Conservation (phyloP, 345 rosid genomes). For the Brassica juncea region DNA sequence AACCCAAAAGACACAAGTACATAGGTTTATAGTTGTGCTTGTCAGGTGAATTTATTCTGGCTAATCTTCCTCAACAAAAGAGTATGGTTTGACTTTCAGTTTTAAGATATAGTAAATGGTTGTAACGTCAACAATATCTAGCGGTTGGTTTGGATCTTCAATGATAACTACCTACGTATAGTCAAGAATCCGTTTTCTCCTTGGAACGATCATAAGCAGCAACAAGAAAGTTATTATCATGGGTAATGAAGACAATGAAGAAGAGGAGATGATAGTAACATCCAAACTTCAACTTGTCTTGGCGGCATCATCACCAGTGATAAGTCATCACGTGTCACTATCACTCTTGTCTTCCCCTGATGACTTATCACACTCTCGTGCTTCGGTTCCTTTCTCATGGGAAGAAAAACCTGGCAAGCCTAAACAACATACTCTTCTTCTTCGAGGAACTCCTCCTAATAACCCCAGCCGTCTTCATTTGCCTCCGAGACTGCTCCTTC, state of each 20-base stretch:
- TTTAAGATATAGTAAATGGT: background rate
- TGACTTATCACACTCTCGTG: constrained; percentile 48
- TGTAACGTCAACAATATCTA: background rate
- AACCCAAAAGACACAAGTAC: background rate
- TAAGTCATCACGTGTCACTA: constrained; percentile 5
- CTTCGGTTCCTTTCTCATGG: constrained; percentile 79
- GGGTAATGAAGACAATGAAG: constrained; percentile 27
- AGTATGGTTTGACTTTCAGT: constrained; percentile 36
- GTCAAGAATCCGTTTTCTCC: constrained; percentile 20
- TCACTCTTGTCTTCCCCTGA: constrained; percentile 42
- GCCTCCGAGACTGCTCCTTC: constrained; percentile 56
- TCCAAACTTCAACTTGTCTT: constrained; percentile 44
- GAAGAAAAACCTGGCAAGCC: constrained; percentile 92
- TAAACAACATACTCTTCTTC: constrained; percentile 38
- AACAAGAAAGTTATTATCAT: background rate
- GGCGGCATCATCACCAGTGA: constrained; percentile 46
- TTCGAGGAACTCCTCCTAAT: constrained; percentile 5
- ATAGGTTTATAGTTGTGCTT: background rate
- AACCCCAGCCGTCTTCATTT: constrained; percentile 47
- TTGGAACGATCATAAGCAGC: constrained; percentile 14
- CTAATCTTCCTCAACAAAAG: constrained; percentile 34
- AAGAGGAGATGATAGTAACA: constrained; percentile 17
- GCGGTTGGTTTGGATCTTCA: constrained; percentile 25
- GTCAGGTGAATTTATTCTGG: constrained; percentile 3
- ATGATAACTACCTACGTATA: background rate